Conservation (phyloP, 176 grass and related monocot species). For the Chrysopogon serrulatus region DNA sequence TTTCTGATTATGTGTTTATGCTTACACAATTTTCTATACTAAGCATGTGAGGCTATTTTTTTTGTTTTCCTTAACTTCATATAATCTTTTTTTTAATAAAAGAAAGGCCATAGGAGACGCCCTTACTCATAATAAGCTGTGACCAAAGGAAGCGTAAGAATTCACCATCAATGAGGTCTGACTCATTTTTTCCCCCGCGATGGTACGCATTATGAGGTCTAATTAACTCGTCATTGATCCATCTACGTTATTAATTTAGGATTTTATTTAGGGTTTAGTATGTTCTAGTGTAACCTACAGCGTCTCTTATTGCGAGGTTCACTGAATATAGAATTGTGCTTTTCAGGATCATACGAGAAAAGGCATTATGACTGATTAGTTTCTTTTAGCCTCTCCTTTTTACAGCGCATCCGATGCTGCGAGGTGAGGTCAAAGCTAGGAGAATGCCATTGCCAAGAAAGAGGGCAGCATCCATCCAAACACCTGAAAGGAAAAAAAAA, state of each 20-base stretch:
- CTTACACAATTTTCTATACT: too few species aligned
- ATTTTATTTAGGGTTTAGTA: not conserved
- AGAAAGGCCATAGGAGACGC: too few species aligned
- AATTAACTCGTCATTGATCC: not conserved
- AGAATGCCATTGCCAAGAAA: slow-evolving; percentile 21
- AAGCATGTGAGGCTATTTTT: too few species aligned
- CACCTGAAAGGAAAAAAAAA: slow-evolving; percentile 24
- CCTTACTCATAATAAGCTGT: too few species aligned
- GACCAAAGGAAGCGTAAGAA: not conserved
- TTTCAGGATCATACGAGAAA: slow-evolving; percentile 14
- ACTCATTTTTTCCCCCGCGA: too few species aligned
- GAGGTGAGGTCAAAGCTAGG: slow-evolving; percentile 35
- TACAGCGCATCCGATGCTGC: slow-evolving; percentile 46
- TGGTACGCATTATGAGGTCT: too few species aligned
- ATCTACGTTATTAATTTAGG: not conserved
- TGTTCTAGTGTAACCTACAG: not conserved
- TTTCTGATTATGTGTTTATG: too few species aligned
- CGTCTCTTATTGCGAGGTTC: not conserved
- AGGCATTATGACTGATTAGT: slow-evolving; percentile 29
- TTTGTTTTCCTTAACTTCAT: too few species aligned
- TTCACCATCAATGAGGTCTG: not conserved
- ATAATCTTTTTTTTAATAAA: too few species aligned
- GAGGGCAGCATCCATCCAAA: slow-evolving; percentile 34
- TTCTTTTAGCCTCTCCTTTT: slow-evolving; percentile 29
- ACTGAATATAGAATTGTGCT: slow-evolving; percentile 4